Conservation (phyloP, 345 rosid genomes). For the Eutrema yunnanense region DNA sequence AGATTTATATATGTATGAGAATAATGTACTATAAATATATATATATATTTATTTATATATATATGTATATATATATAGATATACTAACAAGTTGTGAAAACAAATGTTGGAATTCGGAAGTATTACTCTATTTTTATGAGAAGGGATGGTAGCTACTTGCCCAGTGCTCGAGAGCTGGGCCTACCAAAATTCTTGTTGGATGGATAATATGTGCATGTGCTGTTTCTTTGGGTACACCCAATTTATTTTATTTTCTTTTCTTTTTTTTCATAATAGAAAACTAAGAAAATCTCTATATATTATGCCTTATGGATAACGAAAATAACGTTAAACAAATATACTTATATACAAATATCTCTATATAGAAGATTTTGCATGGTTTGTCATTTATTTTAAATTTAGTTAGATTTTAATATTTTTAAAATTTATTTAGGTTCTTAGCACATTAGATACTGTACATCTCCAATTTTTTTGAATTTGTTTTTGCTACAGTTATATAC, state of each 20-base stretch:
- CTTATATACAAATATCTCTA: too few species aligned
- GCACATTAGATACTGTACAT: too few species aligned
- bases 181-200: conserved; percentile 25
- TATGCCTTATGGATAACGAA: neutral
- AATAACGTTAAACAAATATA: neutral
- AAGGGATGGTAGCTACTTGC: conserved; percentile 17
- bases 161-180: conserved; percentile 19
- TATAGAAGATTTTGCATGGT: too few species aligned
- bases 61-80: neutral
- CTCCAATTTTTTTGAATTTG: too few species aligned
- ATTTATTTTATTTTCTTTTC: neutral
- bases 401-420: too few species aligned
- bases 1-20: neutral
- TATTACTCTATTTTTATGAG: conserved; percentile 8
- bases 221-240: conserved; percentile 18
- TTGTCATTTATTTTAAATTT: too few species aligned
- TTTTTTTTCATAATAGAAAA: neutral
- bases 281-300: neutral
- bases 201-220: conserved; percentile 25
- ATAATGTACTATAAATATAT: neutral
- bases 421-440: too few species aligned
- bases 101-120: neutral
- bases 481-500: too few species aligned
- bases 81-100: conserved; percentile 2
- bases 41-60: too few species aligned